Conservation (phyloP, 2,329 filamentous ascomycete genomes). For the Neophaeococcomyces mojaviensis region DNA sequence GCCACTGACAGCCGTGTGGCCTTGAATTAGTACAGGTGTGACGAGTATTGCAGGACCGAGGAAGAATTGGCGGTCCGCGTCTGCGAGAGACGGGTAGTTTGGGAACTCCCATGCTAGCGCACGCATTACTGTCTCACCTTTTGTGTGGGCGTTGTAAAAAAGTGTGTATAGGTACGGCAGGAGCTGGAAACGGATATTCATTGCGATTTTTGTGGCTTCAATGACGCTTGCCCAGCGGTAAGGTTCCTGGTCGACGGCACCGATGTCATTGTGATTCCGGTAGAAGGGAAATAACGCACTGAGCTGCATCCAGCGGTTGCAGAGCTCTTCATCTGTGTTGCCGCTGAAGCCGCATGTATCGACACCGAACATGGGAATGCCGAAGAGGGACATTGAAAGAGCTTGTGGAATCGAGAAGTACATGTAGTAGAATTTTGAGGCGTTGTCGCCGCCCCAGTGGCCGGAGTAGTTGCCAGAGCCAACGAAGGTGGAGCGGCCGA, state of each 20-base stretch:
- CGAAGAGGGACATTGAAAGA: slow-evolving; percentile 65
- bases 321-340: slow-evolving; percentile 62
- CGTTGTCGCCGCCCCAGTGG: slow-evolving; percentile 77
- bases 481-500: slow-evolving; percentile 73
- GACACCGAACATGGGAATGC: slow-evolving; percentile 68
- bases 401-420: slow-evolving; percentile 71
- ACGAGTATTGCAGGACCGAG: slow-evolving; percentile 60
- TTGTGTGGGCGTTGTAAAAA: slow-evolving; percentile 58
- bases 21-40: slow-evolving; percentile 57
- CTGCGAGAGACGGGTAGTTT: slow-evolving; percentile 58
- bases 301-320: slow-evolving; percentile 66
- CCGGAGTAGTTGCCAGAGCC: slow-evolving; percentile 69
- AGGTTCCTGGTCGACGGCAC: slow-evolving; percentile 59
- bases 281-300: slow-evolving; percentile 72
- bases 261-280: slow-evolving; percentile 64
- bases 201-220: slow-evolving; percentile 57
- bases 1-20: slow-evolving; percentile 54
- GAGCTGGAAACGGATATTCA: slow-evolving; percentile 62
- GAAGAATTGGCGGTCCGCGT: slow-evolving; percentile 64
- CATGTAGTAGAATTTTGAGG: slow-evolving; percentile 62
- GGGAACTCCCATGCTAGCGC: slow-evolving; percentile 67
- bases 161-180: slow-evolving; percentile 72
- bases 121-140: slow-evolving; percentile 63
- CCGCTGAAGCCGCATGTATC: slow-evolving; percentile 65
- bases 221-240: slow-evolving; percentile 62